Evolutionary conservation across 306 rosid species (phyloP), one percentile per base, ranked within the genome.

Genomic region (Medicago ruthenica): DNA sequence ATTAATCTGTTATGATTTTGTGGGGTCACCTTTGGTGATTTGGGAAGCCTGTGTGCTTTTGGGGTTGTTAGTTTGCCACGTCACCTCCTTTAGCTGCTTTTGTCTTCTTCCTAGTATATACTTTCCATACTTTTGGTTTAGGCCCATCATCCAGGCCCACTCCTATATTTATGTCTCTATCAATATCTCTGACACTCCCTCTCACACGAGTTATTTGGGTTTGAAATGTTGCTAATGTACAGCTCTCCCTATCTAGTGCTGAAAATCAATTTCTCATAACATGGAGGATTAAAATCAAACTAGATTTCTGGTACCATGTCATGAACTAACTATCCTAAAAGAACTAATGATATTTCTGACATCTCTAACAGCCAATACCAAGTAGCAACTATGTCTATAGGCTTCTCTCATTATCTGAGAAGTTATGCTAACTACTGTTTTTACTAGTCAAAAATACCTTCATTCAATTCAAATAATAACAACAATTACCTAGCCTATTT

Each of bases 381-480:
- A 31, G 36, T 31, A 31, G 36, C 36, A 31, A 3, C 36, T 31
- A 31, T 31, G 36, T 31, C 36, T 31, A 31, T 31, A 31, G 50
- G 50, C 50, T 44, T 44, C 50, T 44, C 15, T 44, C 55, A 48
- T 14, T 48, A 50, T 50, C 9, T n/a, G 40, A 67, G 73, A 67
- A 50, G 55, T 50, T 50, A 67, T 44, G 55, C 41, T 13, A 44
- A 45, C 58, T 67, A 67, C 14, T 15, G 8, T 48, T 50, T 15
- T n/a, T n/a, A 15, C 3, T 21, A 31, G 48, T 36, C 70, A 70
- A 69, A 4, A 17, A 34, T 37, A 34, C 13, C 14, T 70, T 44
- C 47, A 21, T n/a, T 18, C 13, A 60, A 24, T 59, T 5, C 16
- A 5, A 20, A 45, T 40, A 59, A 21, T 22, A 20, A 45, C 2